These are phyloP conservation scores for Apophysomyces trapeziformis DNA, from an alignment of 371 early-diverging fungal genomes.

Conservation along the genomic window DNA sequence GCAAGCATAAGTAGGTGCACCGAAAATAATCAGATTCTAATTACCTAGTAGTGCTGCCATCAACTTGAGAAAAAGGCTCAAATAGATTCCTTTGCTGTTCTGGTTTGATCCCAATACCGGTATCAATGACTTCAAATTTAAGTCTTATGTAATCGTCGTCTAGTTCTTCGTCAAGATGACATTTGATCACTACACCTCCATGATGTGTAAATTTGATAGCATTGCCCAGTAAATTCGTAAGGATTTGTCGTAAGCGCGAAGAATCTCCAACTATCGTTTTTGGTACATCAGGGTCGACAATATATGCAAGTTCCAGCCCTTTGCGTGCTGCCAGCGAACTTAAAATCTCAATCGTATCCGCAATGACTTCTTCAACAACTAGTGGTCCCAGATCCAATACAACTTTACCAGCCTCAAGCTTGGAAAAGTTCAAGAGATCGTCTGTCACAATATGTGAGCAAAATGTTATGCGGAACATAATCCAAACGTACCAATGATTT, in stretches of 20 bases:
- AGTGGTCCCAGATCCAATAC: constrained; percentile 52
- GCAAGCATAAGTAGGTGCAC: background rate
- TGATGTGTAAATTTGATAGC: constrained; percentile 72
- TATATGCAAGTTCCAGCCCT: constrained; percentile 55
- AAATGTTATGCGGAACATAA: background rate
- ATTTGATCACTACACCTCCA: constrained; percentile 58
- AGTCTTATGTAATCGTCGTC: constrained; percentile 26
- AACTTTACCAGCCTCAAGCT: constrained; percentile 57
- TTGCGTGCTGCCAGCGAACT: constrained; percentile 56
- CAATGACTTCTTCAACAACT: constrained; percentile 59
- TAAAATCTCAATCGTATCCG: constrained; percentile 57
- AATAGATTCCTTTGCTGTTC: constrained; percentile 60
- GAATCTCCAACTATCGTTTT: constrained; percentile 43
- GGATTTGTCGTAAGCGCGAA: constrained; percentile 49
- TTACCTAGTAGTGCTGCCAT: constrained; percentile 56
- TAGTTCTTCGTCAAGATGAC: constrained; percentile 36
- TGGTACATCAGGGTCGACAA: constrained; percentile 54
- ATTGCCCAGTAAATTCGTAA: constrained; percentile 60
- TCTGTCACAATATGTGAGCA: constrained; percentile 27
- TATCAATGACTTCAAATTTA: constrained; percentile 62
- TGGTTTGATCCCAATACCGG: constrained; percentile 64
- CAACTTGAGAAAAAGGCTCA: constrained; percentile 68
- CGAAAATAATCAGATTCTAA: background rate
- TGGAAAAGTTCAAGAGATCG: constrained; percentile 57
- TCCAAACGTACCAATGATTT: constrained; percentile 44